These are phyloP conservation scores for Alternaria sp. DNA, from an alignment of 2,329 filamentous ascomycete species.

Conservation along the genomic window DNA sequence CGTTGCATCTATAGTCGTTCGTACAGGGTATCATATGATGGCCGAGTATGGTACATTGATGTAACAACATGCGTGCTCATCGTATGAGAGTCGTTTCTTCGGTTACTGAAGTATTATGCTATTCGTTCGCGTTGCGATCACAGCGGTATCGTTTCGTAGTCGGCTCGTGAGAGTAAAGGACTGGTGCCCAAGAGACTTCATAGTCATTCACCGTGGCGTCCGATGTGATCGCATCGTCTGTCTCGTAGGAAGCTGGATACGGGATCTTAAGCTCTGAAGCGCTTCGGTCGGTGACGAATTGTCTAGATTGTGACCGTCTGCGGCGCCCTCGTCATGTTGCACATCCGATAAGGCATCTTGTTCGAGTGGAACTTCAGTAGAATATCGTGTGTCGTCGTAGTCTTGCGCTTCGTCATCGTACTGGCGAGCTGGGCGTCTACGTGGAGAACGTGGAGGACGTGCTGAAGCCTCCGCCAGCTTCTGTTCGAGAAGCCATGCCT, in stretches of 20 bases:
- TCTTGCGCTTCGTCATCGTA: background rate
- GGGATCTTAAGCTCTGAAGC: constrained; percentile 8
- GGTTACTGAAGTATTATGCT: background rate
- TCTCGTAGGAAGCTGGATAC: constrained; percentile 11
- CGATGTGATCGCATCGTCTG: background rate
- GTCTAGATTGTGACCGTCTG: constrained; percentile 1
- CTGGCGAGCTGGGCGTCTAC: background rate
- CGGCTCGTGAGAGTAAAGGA: background rate
- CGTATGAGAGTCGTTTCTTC: background rate
- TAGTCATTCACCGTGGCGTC: background rate
- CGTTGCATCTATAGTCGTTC: background rate
- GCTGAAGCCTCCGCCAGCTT: constrained; percentile 7
- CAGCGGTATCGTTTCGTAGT: background rate
- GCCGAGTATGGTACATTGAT: background rate
- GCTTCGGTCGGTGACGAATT: constrained; percentile 8
- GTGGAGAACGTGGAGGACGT: background rate
- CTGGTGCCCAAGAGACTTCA: background rate
- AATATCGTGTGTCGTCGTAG: background rate
- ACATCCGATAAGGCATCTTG: background rate
- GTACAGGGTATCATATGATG: background rate
- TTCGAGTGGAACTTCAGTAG: background rate
- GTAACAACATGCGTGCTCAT: background rate
- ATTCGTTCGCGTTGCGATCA: background rate
- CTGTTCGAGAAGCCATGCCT: constrained; percentile 8
- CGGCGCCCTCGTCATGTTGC: background rate